Evolutionary conservation across 2,329 filamentous ascomycete species (phyloP), one percentile per base, ranked within the genome.

Genomic region (Botrytis porri): DNA sequence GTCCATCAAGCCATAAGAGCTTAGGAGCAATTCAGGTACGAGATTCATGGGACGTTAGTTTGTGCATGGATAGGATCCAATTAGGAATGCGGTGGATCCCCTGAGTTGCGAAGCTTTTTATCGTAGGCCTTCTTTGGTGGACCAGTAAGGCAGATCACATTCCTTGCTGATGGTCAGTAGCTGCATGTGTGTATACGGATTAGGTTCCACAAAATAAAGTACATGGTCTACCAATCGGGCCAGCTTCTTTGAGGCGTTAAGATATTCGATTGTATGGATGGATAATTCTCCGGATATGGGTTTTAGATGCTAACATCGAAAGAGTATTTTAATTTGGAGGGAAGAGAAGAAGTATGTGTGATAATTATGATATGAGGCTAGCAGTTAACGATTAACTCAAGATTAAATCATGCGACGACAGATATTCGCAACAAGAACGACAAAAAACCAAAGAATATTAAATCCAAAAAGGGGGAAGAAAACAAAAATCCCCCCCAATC

Each of bases 81-180:
- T 54, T 22, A 29, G 64, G 64, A 67, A 57, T 67, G 64, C 18
- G 25, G 64, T 37, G 16, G 64, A n/a, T 18, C 48, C n/a, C 45
- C 45, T 41, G 35, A 57, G 14, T 54, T 66, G 45, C 32, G 32
- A 54, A 66, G 32, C 64, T 66, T 61, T 54, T 54, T 39, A n/a
- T 39, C 45, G 41, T 25, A 35, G 18, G 20, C 62, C 62, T 22
- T 64, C 22, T 35, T 54, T 22, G 35, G 20, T 37, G 45, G 39
- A 35, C 35, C 45, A 67, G 48, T 41, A 67, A 67, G 64, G 35
- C 64, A 54, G 45, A 67, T 67, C 64, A 41, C 64, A 54, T 57
- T 41, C 64, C 45, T 41, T 54, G n/a, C 35, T 22, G n/a, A 18
- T 48, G 29, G 64, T 25, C 54, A n/a, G 25, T 54, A 54, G 25